phyloP scores from a whole-genome alignment of 2,329 filamentous ascomycete species.

The Fusarium pseudograminearum region DNA sequence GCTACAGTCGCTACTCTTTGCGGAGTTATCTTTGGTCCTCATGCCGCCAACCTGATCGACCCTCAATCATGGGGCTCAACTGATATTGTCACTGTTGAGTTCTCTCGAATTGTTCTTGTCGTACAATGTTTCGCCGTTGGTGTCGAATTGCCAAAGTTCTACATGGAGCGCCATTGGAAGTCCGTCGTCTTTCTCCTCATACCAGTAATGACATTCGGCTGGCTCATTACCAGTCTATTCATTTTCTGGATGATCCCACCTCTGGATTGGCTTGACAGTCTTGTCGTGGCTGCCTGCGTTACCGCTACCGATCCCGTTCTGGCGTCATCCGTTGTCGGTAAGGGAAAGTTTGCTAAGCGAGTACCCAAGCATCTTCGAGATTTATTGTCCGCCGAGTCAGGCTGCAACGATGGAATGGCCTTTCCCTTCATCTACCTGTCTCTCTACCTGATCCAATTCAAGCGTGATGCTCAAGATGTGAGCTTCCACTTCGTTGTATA shows the following conservation, averaged over 20 bases:
- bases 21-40: constrained; percentile 89
- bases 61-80: constrained; percentile 82
- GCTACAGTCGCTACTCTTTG: constrained; percentile 92
- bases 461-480: constrained; percentile 75
- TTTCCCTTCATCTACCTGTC: constrained; percentile 97
- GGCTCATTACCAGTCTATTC: constrained; percentile 91
- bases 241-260: constrained; percentile 89
- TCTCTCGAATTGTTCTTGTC: constrained; percentile 88
- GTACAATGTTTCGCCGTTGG: constrained; percentile 94
- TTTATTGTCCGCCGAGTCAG: constrained; percentile 93
- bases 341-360: constrained; percentile 97
- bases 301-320: constrained; percentile 97
- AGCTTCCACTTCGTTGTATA: constrained; percentile 89
- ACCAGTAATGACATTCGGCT: constrained; percentile 97
- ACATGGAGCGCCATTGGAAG: constrained; percentile 98
- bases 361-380: constrained; percentile 98
- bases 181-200: constrained; percentile 89
- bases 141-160: constrained; percentile 89
- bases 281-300: constrained; percentile 90
- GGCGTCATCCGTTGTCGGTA: constrained; percentile 97
- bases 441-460: constrained; percentile 88
- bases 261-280: constrained; percentile 88
- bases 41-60: constrained; percentile 84
- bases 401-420: constrained; percentile 99
- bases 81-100: constrained; percentile 89